Base-by-base conservation (phyloP, 225 moss, liverwort and hornwort genomes). In the Polytrichum commune region DNA sequence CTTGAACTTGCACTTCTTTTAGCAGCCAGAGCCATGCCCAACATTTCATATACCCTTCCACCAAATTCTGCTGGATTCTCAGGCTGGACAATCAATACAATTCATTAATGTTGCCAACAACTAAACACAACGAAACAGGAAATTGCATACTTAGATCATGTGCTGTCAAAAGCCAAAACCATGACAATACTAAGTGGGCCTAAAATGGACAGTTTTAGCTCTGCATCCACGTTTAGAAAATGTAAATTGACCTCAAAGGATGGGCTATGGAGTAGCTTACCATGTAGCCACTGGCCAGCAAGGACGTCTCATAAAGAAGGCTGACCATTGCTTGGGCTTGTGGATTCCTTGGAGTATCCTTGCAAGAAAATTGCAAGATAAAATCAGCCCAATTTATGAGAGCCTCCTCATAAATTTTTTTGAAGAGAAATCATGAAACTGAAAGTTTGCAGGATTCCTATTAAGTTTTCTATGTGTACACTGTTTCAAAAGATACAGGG, bases 11-110 rank as follows among this genome's bases (percentile, higher is more conserved):
- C 38, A 18, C 65, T 76, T 65, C 74, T 81, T 61, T 78, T 84
- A 58, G 81, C 78, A 9, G 90, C 81, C 53, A 95, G 75, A 27
- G 92, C 94, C 63, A 94, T 53, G 3, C 88, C 92, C 94, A 98
- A 92, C 82, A 98, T 90, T 71, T 95, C 94, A 60, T 90, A 95
- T 4, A 98, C 91, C 75, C 86, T 83, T 35, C 89, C 85, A 57
- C 97, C 94, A 35, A 91, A 98, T 46, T 98, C 97, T n/a, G 92
- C 94, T 7, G 97, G 97, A 63, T 93, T 98, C 70, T 98, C 97
- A 35, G 97, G 97, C 88, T 92, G 88, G 84, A 30, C 64, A 75
- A 72, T 56, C 62, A 71, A 27, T 33, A 65, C 63, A 46, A 46
- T 16, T 46, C 46, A 46, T 46, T 46, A 46, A 46, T 0, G 46